Conservation (phyloP, 1,284 basidiomycete species). For the Phlebopus sp. region DNA sequence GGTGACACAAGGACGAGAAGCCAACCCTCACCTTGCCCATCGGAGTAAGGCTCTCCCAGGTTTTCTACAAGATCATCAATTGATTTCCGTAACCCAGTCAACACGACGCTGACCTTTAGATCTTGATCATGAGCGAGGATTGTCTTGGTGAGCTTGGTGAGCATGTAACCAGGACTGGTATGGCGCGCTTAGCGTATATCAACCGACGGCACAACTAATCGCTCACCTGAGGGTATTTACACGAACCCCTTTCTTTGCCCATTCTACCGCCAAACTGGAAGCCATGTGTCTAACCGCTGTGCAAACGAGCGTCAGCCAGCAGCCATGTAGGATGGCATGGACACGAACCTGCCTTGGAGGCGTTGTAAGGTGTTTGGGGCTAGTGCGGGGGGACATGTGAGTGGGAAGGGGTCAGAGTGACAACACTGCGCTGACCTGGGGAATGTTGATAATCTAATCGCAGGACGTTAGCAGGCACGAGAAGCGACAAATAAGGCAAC, state of each 20-base stretch:
- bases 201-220: neutral
- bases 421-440: conserved; percentile 48
- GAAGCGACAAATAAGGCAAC: conserved; percentile 1
- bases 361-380: conserved; percentile 94
- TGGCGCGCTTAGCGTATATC: conserved; percentile 6
- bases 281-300: conserved; percentile 87
- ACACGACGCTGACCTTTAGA: conserved; percentile 52
- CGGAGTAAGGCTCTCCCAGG: conserved; percentile 89
- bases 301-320: neutral
- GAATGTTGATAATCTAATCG: conserved; percentile 78
- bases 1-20: neutral
- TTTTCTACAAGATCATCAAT: conserved; percentile 49
- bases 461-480: conserved; percentile 11
- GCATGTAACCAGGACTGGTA: conserved; percentile 81
- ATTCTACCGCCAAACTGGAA: conserved; percentile 82
- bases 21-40: conserved; percentile 69
- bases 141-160: conserved; percentile 82
- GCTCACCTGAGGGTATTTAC: conserved; percentile 75
- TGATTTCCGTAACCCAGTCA: conserved; percentile 5
- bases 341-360: conserved; percentile 78
- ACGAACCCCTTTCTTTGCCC: conserved; percentile 82
- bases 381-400: conserved; percentile 37
- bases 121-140: conserved; percentile 72
- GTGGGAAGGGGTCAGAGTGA: neutral
- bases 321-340: neutral